Evolutionary conservation across 1,284 basidiomycete genomes (phyloP).

Genomic region (Rhizoctonia solani): DNA sequence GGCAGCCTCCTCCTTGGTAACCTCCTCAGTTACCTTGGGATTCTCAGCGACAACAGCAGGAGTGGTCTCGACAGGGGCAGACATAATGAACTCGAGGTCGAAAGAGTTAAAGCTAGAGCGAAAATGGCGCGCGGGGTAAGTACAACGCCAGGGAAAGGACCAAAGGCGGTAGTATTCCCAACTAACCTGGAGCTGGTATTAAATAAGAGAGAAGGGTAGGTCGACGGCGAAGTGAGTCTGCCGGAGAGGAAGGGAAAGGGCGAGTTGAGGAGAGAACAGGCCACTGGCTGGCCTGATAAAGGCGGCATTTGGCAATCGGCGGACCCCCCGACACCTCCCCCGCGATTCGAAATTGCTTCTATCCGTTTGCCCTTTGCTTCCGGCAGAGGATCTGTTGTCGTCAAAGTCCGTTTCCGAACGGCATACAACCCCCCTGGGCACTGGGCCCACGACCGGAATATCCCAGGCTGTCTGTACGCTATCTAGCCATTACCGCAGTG

Average conservation of each 20-base stretch:
- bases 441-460: background rate
- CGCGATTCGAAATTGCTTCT: constrained; percentile 24
- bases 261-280: constrained; percentile 10
- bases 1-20: constrained; percentile 31
- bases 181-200: constrained; percentile 17
- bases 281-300: constrained; percentile 28
- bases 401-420: background rate
- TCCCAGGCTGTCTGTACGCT: background rate
- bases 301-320: constrained; percentile 30
- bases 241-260: constrained; percentile 20
- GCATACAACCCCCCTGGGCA: background rate
- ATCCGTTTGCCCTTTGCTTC: constrained; percentile 30
- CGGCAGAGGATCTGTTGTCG: background rate
- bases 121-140: background rate
- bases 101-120: constrained; percentile 13
- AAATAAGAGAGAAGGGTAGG: background rate
- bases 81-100: constrained; percentile 63
- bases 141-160: too few relatives aligned
- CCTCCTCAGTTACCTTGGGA: constrained; percentile 51
- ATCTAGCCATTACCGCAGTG: too few relatives aligned
- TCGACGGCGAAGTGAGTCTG: background rate
- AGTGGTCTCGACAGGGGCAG: constrained; percentile 53
- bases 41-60: constrained; percentile 47
- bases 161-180: background rate
- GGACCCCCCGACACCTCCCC: constrained; percentile 18